Evolutionary conservation across 257 asterid species (phyloP).

Genomic region (Lithospermum erythrorhizon): DNA sequence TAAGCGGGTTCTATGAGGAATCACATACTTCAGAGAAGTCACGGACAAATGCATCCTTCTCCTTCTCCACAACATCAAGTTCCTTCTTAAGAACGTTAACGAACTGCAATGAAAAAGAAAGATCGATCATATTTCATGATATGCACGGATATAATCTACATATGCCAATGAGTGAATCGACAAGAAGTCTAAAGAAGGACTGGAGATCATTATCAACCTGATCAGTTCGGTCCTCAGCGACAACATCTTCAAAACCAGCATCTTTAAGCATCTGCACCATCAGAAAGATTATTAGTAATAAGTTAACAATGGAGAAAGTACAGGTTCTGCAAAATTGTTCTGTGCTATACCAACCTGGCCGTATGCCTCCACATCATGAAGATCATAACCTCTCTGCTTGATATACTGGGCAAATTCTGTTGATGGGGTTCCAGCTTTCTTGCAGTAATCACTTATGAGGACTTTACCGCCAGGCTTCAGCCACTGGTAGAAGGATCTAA

Average conservation of each 20-base stretch:
- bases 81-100: slow-evolving; percentile 67
- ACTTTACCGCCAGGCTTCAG: slow-evolving; percentile 94
- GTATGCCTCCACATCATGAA: slow-evolving; percentile 67
- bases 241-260: slow-evolving; percentile 78
- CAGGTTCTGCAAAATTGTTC: background rate
- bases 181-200: background rate
- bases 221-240: slow-evolving; percentile 85
- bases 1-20: background rate
- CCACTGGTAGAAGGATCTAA: slow-evolving; percentile 92
- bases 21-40: slow-evolving; percentile 78
- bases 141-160: background rate
- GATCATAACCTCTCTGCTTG: slow-evolving; percentile 84
- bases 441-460: slow-evolving; percentile 89
- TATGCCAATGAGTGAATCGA: background rate
- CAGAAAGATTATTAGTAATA: background rate
- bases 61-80: slow-evolving; percentile 60
- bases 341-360: slow-evolving; percentile 47
- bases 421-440: slow-evolving; percentile 61
- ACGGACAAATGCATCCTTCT: slow-evolving; percentile 45
- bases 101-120: slow-evolving; percentile 36
- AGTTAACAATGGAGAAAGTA: background rate
- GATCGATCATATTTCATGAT: background rate
- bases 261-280: slow-evolving; percentile 67
- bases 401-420: slow-evolving; percentile 62
- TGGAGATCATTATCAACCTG: slow-evolving; percentile 40